Base-by-base conservation (phyloP, 2,329 filamentous ascomycete genomes). In the Fusarium succisae region DNA sequence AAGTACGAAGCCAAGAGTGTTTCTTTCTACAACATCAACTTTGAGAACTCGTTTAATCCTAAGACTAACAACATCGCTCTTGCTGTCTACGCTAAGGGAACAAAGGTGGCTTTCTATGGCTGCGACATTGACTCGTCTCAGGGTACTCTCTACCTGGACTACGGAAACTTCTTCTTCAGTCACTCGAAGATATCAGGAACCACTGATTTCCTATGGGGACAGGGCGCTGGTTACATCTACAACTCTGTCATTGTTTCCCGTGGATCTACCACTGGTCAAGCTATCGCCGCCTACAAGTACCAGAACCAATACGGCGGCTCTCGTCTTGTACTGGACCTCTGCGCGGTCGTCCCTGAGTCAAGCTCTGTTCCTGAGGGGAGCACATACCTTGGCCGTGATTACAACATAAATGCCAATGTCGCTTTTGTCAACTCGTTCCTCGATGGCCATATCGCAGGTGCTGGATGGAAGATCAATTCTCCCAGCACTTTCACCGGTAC, bases 271-370 rank as follows among this genome's bases (percentile, higher is more conserved):
- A 69, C 66, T 1, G 77, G 78, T 9, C 77, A 80, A 57, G 73
- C 72, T 9, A 80, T 81, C 22, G 72, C 78, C 2, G 79, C 77
- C 4, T 71, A 80, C 12, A 76, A 76, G 28, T 80, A 73, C 41
- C 79, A 81, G 47, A 65, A 37, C 10, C 59, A 68, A 2, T 80
- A 66, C 17, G 79, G 79, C 13, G 77, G 83, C 54, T 86, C 85
- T 1, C 82, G 79, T 0, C 77, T 85, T 3, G 82, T 86, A 0
- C 80, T 86, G n/a, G 83, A 86, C 57, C 80, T 81, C 20, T 83
- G 82, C 50, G 81, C 79, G 4, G 78, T 86, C 12, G 76, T 81
- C 11, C 82, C 82, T 8, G 78, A 79, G 18, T 62, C 61, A 13
- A 50, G 3, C 20, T 78, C 77, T 1, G 61, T 81, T 1, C 60